Evolutionary conservation across 2,329 filamentous ascomycete species (phyloP).

Genomic region (Ceratocystis destructans): DNA sequence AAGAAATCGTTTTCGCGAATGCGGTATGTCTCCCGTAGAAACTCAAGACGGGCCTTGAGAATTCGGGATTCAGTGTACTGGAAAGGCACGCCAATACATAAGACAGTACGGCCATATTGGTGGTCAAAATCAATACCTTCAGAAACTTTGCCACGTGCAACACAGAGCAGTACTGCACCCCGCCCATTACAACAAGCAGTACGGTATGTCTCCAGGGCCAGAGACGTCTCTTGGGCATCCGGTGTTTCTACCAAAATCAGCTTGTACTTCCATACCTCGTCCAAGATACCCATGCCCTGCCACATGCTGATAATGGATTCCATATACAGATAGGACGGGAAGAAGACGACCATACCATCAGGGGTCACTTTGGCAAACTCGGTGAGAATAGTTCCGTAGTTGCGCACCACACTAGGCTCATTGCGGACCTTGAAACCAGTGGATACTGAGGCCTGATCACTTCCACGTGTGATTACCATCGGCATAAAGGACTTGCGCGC

Average conservation of each 20-base stretch:
- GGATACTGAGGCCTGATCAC: slow-evolving; percentile 83
- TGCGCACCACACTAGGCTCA: slow-evolving; percentile 90
- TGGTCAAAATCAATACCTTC: slow-evolving; percentile 99
- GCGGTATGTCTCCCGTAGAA: slow-evolving; percentile 90
- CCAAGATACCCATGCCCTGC: slow-evolving; percentile 96
- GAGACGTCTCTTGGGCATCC: slow-evolving; percentile 89
- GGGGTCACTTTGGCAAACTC: slow-evolving; percentile 95
- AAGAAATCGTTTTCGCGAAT: slow-evolving; percentile 96
- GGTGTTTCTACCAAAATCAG: slow-evolving; percentile 95
- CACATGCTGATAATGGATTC: slow-evolving; percentile 98
- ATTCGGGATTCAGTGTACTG: slow-evolving; percentile 98
- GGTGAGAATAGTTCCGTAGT: slow-evolving; percentile 84
- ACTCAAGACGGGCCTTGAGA: slow-evolving; percentile 86
- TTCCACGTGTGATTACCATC: slow-evolving; percentile 92
- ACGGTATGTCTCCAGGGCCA: slow-evolving; percentile 90
- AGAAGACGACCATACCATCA: slow-evolving; percentile 97
- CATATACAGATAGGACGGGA: slow-evolving; percentile 98
- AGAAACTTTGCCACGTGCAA: slow-evolving; percentile 91
- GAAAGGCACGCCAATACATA: slow-evolving; percentile 95
- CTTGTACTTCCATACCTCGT: slow-evolving; percentile 98
- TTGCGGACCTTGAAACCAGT: slow-evolving; percentile 92
- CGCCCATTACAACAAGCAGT: slow-evolving; percentile 96
- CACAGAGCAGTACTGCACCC: slow-evolving; percentile 82
- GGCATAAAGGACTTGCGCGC: slow-evolving; percentile 89
- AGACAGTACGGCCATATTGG: slow-evolving; percentile 87